Evolutionary conservation across 805 yeast species (phyloP).

Genomic region (Osmozyma mogii): DNA sequence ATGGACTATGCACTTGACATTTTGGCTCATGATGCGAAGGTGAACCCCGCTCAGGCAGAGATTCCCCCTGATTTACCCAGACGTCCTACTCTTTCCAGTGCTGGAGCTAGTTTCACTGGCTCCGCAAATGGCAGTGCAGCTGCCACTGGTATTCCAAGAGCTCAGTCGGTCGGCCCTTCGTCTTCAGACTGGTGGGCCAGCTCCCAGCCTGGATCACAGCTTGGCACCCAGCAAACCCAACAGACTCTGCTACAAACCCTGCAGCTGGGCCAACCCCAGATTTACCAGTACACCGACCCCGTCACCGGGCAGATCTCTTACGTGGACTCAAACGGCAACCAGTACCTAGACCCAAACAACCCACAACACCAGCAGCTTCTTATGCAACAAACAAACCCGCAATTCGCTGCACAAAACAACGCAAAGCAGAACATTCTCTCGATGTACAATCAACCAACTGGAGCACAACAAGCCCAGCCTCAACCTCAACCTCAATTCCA

Average conservation of each 20-base stretch:
- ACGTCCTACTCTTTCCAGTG: slow-evolving; percentile 18
- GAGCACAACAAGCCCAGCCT: background rate
- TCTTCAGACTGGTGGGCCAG: background rate
- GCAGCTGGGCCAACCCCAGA: slow-evolving; percentile 32
- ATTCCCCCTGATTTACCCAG: slow-evolving; percentile 42
- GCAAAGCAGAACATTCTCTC: slow-evolving; percentile 26
- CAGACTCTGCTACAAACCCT: background rate
- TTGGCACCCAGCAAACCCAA: too few relatives aligned
- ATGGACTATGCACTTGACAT: slow-evolving; percentile 52
- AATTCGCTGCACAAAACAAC: slow-evolving; percentile 21
- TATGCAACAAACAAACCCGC: slow-evolving; percentile 21
- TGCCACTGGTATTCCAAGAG: too few relatives aligned
- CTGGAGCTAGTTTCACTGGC: slow-evolving; percentile 5
- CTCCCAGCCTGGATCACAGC: too few relatives aligned
- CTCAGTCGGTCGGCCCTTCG: too few relatives aligned
- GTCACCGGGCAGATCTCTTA: slow-evolving; percentile 59
- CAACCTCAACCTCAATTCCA: background rate
- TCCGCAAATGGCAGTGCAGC: slow-evolving; percentile 10
- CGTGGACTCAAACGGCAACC: slow-evolving; percentile 63
- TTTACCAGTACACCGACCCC: slow-evolving; percentile 66
- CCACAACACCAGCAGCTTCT: slow-evolving; percentile 29
- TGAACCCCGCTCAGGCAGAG: slow-evolving; percentile 30
- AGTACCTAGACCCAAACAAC: slow-evolving; percentile 20
- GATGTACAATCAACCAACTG: slow-evolving; percentile 33
- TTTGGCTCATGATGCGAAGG: slow-evolving; percentile 33